phyloP scores from a whole-genome alignment of 345 rosid genomes.

The Eucalyptus marginata region DNA sequence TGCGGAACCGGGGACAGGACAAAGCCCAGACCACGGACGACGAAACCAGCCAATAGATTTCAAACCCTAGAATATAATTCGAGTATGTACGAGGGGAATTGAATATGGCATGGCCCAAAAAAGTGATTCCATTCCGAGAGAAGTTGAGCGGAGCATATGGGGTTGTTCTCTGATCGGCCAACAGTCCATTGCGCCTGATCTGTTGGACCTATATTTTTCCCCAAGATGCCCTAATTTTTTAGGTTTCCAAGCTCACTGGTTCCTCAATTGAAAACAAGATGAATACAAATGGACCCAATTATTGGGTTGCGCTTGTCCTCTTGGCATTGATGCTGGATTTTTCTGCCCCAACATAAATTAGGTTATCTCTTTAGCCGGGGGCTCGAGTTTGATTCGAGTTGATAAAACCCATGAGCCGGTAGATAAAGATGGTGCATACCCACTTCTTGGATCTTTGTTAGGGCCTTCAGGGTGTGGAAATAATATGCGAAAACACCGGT shows the following conservation, averaged over 20 bases:
- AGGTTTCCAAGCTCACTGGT: not conserved
- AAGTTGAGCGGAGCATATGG: not conserved
- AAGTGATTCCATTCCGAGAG: not conserved
- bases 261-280: not conserved
- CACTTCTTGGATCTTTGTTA: not conserved
- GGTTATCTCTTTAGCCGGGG: not conserved
- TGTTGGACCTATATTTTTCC: not conserved
- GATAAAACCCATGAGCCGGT: not conserved
- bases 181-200: not conserved
- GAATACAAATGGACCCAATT: not conserved
- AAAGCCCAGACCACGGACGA: not conserved
- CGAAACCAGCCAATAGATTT: not conserved
- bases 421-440: not conserved
- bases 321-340: not conserved
- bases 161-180: not conserved
- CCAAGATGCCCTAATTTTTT: not conserved
- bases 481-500: not conserved
- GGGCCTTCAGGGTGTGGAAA: not conserved
- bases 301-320: not conserved
- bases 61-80: not conserved
- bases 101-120: not conserved
- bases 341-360: not conserved
- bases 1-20: not conserved
- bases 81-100: not conserved
- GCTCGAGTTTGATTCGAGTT: not conserved